Evolutionary conservation across 257 asterid genomes (phyloP), one percentile per base, ranked within the genome.

Genomic region (Rauvolfia tetraphylla): DNA sequence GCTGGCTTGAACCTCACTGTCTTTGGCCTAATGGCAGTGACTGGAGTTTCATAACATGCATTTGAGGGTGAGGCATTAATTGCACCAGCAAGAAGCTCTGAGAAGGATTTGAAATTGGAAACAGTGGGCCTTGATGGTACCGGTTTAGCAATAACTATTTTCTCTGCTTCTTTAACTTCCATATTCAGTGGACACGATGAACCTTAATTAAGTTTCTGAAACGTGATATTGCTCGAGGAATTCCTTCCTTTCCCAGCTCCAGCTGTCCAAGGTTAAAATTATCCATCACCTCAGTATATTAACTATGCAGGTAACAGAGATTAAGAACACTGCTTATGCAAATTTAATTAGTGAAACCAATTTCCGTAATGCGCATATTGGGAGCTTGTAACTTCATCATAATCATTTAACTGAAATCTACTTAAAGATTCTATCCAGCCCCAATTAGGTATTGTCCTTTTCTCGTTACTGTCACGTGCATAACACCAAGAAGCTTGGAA

Each of bases 71-170:
- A 81, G 72, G 87, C 75, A 54, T 72, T 78, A n/a, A 79, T 80
- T n/a, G 88, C 89, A 80, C 83, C 80, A 25, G 87, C 62, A 51
- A 88, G 81, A 75, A 88, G 82, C 85, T 81, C 86, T 0, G 97
- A 80, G 73, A 89, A 83, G 67, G 95, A 81, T 59, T 74, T 87
- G 74, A 78, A 79, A 81, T 79, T 72, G 77, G 93, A 86, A 75
- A 84, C 75, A 57, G 65, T 67, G 8, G 96, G 98, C 80, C 95
- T 88, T 79, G 93, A 83, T 17, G 98, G 95, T 44, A 94, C 89
- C n/a, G 98, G 98, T 81, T 85, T 92, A 63, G 86, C 88, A 81
- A 94, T 84, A 3, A 84, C 92, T 42, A 80, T 73, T 79, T 82
- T 89, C 67, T 87, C 88, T 2, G 81, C 84, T 75, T 84, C 93